Percentiles rank a stretch among this genome's conserved stretches.
Evolutionary conservation across 345 rosid genomes (phyloP).

Genomic region (Brassica rapa): DNA sequence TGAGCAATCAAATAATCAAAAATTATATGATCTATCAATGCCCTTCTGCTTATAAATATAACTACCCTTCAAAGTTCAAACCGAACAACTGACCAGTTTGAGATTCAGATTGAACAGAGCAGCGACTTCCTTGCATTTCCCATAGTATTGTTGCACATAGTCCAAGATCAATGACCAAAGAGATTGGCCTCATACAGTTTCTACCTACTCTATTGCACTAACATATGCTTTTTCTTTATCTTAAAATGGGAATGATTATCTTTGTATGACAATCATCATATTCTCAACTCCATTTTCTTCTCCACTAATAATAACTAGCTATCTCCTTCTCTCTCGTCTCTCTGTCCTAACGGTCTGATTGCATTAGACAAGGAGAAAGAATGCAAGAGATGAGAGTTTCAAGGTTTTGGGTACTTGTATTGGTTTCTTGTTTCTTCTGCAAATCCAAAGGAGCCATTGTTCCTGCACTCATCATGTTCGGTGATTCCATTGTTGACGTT

Average conservation of each 20-base stretch:
- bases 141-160: neutral
- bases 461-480: conserved; percentile 80
- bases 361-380: conserved; percentile 8
- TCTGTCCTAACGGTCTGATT: neutral
- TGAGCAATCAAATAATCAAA: neutral
- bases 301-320: conserved; percentile 4
- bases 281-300: conserved; percentile 28
- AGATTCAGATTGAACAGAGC: neutral
- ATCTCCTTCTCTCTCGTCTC: neutral
- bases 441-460: conserved; percentile 58
- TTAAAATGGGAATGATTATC: conserved; percentile 23
- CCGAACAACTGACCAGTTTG: neutral
- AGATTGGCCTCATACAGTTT: conserved; percentile 3
- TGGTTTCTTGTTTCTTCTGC: conserved; percentile 25
- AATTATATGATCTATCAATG: neutral
- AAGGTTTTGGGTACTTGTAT: conserved; percentile 24
- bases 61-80: neutral
- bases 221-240: conserved; percentile 27
- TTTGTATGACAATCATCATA: conserved; percentile 29
- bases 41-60: neutral
- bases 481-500: conserved; percentile 86
- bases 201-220: conserved; percentile 40
- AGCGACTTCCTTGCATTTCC: neutral
- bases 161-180: conserved; percentile 25
- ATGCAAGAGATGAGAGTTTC: conserved; percentile 28